These are phyloP conservation scores for Coemansia sp. DNA, from an alignment of 192 early-diverging fungal species.

Conservation along the genomic window DNA sequence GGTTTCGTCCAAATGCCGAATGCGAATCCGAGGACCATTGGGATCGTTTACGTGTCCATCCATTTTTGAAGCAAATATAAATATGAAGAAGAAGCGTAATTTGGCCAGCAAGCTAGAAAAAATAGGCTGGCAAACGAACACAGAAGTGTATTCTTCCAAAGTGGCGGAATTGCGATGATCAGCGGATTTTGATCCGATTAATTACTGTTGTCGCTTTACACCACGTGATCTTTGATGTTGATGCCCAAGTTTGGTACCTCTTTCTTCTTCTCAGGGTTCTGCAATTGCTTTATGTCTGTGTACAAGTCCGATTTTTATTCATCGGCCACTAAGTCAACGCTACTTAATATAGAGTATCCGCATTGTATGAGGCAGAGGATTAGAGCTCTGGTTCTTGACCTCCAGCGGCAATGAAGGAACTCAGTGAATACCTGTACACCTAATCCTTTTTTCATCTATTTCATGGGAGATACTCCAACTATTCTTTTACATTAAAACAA, in stretches of 20 bases:
- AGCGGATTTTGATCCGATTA: background rate
- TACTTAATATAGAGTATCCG: constrained; percentile 50
- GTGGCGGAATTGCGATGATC: background rate
- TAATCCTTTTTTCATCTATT: background rate
- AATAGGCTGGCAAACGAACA: background rate
- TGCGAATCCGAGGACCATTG: constrained; percentile 47
- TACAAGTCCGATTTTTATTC: constrained; percentile 5
- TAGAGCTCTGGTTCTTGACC: constrained; percentile 41
- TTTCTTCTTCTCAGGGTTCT: constrained; percentile 40
- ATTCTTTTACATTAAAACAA: background rate
- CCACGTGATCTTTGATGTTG: too few relatives aligned
- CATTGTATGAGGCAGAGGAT: constrained; percentile 52
- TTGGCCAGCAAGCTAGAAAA: too few relatives aligned
- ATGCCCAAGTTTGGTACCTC: constrained; percentile 35
- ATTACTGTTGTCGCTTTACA: too few relatives aligned
- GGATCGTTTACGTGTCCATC: constrained; percentile 32
- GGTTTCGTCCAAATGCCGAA: constrained; percentile 40
- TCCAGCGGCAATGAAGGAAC: constrained; percentile 29
- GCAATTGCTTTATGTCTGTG: constrained; percentile 23
- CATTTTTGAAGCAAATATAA: constrained; percentile 11
- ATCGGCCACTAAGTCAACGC: background rate
- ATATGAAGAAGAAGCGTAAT: background rate
- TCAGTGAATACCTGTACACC: background rate
- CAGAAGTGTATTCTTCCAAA: background rate
- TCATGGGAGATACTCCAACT: background rate